Percentiles rank a stretch among this genome's conserved stretches.
Conservation (phyloP, 2,329 filamentous ascomycete genomes). For the Truncatella angustata region DNA sequence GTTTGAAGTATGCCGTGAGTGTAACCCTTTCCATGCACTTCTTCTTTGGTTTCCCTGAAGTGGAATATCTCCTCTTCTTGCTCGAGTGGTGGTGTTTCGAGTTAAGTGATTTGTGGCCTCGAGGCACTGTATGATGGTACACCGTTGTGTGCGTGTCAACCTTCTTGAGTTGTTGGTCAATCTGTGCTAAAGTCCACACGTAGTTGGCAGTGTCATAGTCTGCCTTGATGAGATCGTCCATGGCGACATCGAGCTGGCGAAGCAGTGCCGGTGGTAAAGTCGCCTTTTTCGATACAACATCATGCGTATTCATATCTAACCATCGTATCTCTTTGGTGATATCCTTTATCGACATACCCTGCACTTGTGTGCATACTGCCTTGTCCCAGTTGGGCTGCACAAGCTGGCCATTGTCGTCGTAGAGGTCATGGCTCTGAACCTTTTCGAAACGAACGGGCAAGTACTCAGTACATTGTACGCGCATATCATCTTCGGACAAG, state of each 20-base stretch:
- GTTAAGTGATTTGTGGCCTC: neutral
- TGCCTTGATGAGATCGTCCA: slow-evolving; percentile 28
- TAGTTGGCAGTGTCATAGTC: slow-evolving; percentile 37
- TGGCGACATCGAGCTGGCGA: slow-evolving; percentile 39
- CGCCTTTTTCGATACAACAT: slow-evolving; percentile 37
- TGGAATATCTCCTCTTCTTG: slow-evolving; percentile 6
- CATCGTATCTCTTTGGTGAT: slow-evolving; percentile 34
- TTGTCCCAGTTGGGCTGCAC: slow-evolving; percentile 39
- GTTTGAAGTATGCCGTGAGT: slow-evolving; percentile 46
- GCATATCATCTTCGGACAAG: slow-evolving; percentile 36
- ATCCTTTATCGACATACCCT: slow-evolving; percentile 35
- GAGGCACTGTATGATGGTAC: neutral
- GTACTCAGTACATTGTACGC: slow-evolving; percentile 38
- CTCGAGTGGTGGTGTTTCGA: slow-evolving; percentile 1
- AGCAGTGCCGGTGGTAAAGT: slow-evolving; percentile 34
- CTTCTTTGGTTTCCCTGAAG: slow-evolving; percentile 21
- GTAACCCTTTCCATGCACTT: slow-evolving; percentile 35
- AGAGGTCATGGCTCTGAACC: slow-evolving; percentile 25
- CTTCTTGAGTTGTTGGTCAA: slow-evolving; percentile 37
- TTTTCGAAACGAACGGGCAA: slow-evolving; percentile 42
- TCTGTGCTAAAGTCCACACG: slow-evolving; percentile 40
- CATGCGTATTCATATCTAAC: slow-evolving; percentile 32
- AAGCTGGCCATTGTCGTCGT: slow-evolving; percentile 31
- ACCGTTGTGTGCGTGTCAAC: slow-evolving; percentile 18
- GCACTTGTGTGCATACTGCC: slow-evolving; percentile 31